Percentiles rank a stretch among this genome's conserved stretches.
Evolutionary conservation across 176 grass and related monocot species (phyloP).

Genomic region (Triticum monococcum): DNA sequence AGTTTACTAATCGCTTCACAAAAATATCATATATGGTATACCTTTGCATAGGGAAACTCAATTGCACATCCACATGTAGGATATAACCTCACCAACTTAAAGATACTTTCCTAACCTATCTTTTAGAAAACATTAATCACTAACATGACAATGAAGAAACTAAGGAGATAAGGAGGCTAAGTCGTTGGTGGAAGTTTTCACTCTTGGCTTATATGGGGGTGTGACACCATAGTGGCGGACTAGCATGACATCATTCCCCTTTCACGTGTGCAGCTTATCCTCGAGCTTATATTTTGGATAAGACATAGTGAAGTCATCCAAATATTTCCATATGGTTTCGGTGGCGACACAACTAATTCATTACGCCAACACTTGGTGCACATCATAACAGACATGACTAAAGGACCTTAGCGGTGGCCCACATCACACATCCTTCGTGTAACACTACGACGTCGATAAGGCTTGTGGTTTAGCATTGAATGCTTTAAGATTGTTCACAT

Average conservation of each 20-base stretch:
- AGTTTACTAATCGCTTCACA: too few relatives aligned
- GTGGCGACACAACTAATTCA: neutral
- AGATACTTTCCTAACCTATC: neutral
- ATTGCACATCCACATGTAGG: neutral
- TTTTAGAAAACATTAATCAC: neutral
- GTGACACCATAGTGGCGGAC: neutral
- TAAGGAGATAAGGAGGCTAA: neutral
- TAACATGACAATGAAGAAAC: neutral
- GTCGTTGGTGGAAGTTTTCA: neutral
- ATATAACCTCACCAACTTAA: neutral
- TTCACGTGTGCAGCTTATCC: neutral
- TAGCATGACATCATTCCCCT: neutral
- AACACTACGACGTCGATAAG: too few relatives aligned
- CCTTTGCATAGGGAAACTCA: too few relatives aligned
- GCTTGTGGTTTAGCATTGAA: too few relatives aligned
- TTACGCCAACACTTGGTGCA: neutral
- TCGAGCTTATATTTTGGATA: neutral
- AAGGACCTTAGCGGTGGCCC: too few relatives aligned
- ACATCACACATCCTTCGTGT: too few relatives aligned
- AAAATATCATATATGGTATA: too few relatives aligned
- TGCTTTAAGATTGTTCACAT: too few relatives aligned
- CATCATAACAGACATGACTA: neutral
- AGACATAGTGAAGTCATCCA: neutral
- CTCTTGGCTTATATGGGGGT: neutral
- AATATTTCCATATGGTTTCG: neutral